phyloP scores from a whole-genome alignment of 208 protist species.

The Sergeia podlipaevii region DNA sequence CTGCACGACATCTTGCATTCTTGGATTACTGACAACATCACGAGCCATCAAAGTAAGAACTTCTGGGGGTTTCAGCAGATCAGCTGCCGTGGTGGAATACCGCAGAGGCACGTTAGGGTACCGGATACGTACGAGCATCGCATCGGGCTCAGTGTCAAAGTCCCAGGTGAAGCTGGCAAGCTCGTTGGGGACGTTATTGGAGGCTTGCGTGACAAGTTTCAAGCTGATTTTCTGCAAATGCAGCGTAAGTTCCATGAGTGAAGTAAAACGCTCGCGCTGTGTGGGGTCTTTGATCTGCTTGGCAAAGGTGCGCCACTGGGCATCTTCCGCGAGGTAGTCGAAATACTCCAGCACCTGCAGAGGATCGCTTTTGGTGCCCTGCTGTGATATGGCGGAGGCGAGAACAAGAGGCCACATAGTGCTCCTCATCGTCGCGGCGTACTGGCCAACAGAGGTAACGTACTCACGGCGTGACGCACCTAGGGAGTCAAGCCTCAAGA shows the following conservation, averaged over 20 bases:
- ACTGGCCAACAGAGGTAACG: neutral
- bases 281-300: neutral
- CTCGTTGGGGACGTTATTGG: neutral
- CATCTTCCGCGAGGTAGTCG: neutral
- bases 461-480: neutral
- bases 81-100: conserved; percentile 10
- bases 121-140: conserved; percentile 2
- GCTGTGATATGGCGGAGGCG: neutral
- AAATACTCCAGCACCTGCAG: neutral
- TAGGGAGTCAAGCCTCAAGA: neutral
- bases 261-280: neutral
- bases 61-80: neutral
- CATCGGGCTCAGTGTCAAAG: conserved; percentile 16
- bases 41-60: neutral
- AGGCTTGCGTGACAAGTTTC: neutral
- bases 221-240: conserved; percentile 11
- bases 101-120: conserved; percentile 21
- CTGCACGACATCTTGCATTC: conserved; percentile 5
- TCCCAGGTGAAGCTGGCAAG: conserved; percentile 18
- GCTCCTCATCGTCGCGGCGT: neutral
- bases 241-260: neutral
- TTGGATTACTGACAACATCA: neutral
- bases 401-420: conserved; percentile 2
- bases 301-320: neutral
- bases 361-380: neutral